Evolutionary conservation across 768 basidiomycete species (phyloP).

Genomic region (Calvatia gigantea): DNA sequence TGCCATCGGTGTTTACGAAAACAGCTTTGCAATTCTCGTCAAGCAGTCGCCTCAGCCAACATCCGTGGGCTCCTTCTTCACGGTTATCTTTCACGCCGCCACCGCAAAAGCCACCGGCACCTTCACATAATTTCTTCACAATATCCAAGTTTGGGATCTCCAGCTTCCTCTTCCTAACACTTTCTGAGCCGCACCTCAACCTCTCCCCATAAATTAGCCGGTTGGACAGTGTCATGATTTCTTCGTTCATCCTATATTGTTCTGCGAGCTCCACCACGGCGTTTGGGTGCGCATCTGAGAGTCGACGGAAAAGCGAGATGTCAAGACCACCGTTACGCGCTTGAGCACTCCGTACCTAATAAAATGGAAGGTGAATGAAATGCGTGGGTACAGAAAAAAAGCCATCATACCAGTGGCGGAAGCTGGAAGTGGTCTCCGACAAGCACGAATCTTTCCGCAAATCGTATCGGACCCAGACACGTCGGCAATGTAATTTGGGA

Average conservation of each 20-base stretch:
- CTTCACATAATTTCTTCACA: slow-evolving; percentile 41
- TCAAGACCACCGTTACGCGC: slow-evolving; percentile 89
- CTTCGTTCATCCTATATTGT: slow-evolving; percentile 91
- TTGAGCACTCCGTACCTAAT: slow-evolving; percentile 72
- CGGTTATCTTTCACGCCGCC: slow-evolving; percentile 2
- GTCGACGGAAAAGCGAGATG: slow-evolving; percentile 80
- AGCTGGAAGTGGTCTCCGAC: slow-evolving; percentile 98
- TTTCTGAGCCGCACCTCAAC: slow-evolving; percentile 66
- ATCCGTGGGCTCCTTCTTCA: slow-evolving; percentile 26
- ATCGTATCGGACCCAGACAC: slow-evolving; percentile 88
- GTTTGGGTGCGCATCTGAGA: slow-evolving; percentile 84
- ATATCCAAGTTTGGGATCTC: slow-evolving; percentile 45
- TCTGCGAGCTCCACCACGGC: slow-evolving; percentile 82
- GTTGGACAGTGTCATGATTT: slow-evolving; percentile 18
- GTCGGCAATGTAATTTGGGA: slow-evolving; percentile 97
- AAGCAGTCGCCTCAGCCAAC: slow-evolving; percentile 72
- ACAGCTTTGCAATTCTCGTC: slow-evolving; percentile 73
- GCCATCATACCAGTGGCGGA: slow-evolving; percentile 74
- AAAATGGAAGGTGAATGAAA: slow-evolving; percentile 2
- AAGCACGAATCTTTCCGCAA: slow-evolving; percentile 86
- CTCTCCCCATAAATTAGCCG: slow-evolving; percentile 16
- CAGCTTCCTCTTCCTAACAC: slow-evolving; percentile 60
- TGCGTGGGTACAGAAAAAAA: neutral
- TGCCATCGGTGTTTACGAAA: slow-evolving; percentile 88
- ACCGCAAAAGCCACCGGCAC: slow-evolving; percentile 1